These are phyloP conservation scores for Cornus suecica DNA, from an alignment of 148 eudicot species.

Conservation along the genomic window DNA sequence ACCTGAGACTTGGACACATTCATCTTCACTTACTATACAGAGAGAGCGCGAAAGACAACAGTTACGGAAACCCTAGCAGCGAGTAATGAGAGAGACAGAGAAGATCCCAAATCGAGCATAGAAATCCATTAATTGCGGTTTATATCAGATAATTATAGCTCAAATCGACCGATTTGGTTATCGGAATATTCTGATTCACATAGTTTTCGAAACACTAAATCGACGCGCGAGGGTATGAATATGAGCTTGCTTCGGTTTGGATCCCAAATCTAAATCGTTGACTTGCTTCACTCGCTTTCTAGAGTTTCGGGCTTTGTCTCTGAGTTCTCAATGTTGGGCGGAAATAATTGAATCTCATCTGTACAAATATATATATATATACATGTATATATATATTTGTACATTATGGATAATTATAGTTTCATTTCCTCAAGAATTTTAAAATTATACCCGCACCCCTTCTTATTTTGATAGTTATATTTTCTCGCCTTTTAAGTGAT, in stretches of 20 bases:
- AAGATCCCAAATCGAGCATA: neutral
- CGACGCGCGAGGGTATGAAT: neutral
- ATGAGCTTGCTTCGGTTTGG: neutral
- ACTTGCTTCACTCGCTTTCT: neutral
- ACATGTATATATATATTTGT: no score
- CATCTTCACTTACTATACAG: constrained; percentile 23
- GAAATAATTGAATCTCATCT: neutral
- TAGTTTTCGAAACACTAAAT: neutral
- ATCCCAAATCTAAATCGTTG: neutral
- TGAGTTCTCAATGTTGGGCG: neutral
- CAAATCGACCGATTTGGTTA: neutral
- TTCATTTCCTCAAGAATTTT: no score
- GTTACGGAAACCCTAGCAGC: neutral
- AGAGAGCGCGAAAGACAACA: neutral
- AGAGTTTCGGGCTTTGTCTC: neutral
- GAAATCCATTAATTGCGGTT: constrained; percentile 5
- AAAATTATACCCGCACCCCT: no score
- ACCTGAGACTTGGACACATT: constrained; percentile 46
- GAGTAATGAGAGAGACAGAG: neutral
- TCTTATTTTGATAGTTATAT: no score
- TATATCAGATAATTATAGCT: neutral
- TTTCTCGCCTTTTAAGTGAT: no score
- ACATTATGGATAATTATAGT: no score
- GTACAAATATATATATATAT: no score
- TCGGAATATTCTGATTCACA: neutral